Base-by-base conservation (phyloP, 1,284 basidiomycete species). In the Microbotryum scabiosae region DNA sequence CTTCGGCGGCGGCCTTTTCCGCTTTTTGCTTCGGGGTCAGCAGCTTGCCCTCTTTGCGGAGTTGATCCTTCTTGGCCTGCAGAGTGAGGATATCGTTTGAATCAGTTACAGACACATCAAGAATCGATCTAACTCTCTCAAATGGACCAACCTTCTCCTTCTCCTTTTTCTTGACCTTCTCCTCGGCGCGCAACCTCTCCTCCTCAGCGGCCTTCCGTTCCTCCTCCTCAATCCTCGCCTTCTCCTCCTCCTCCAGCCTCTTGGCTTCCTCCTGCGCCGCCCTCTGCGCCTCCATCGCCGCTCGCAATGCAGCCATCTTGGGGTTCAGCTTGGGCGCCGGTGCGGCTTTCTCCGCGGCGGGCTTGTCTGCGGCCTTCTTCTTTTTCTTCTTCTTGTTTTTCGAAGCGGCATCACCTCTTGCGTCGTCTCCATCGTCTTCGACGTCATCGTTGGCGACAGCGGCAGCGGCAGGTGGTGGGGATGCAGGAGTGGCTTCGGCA, bases 1-100 rank as follows among this genome's bases (percentile, higher is more conserved):
- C 84, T 75, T 97, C 93, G 9, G 92, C 93, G 62, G 86, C 87
- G 20, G 88, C 87, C 70, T 84, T 86, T 75, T 97, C 93, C 71
- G 90, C 88, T 77, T 93, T 97, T 75, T 98, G 93, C 77, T 96
- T 97, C 74, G 92, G 90, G 7, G 92, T 96, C 51, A 97, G 81
- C 36, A 91, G 78, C 58, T 87, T 83, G 41, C 92, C 92, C 76
- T 96, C 91, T 74, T 91, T 92, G 80, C 87, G 89, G 25, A 87
- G 84, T 51, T 86, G 73, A 70, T 92, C 90, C 56, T 82, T 82
- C 76, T 92, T 92, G 49, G 82, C 85, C 88, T 90, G 56, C 10
- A 30, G 30, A 30, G 7, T 30, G n/a, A n/a, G n/a, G n/a, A n/a
- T n/a, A n/a, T n/a, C n/a, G n/a, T n/a, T n/a, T 30, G 30, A 30